Conservation (phyloP, 73 alveolate genomes). For the Tetrahymena elliotti region DNA sequence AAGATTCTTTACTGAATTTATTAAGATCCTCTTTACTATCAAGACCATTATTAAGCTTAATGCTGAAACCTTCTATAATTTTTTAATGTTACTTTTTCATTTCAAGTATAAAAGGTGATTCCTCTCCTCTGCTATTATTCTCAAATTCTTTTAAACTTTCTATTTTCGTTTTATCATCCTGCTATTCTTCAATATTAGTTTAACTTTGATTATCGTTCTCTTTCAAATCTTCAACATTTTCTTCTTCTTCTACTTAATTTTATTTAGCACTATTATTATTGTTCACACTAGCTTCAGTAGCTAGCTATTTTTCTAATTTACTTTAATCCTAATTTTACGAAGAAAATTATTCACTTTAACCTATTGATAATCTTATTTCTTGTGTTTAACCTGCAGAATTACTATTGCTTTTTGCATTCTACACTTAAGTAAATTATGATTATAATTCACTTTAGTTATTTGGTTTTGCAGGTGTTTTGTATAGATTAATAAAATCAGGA, state of each 20-base stretch:
- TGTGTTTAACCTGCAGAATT: background rate
- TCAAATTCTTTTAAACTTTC: background rate
- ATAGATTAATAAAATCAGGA: background rate
- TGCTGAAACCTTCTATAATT: background rate
- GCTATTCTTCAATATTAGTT: background rate
- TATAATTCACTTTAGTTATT: background rate
- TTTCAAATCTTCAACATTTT: background rate
- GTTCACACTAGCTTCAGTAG: background rate
- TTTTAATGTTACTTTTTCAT: background rate
- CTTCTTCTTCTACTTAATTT: background rate
- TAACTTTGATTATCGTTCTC: background rate
- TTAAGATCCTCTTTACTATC: background rate
- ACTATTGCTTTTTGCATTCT: background rate
- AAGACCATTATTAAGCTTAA: background rate
- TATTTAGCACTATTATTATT: background rate
- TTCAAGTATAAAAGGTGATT: background rate
- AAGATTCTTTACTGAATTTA: background rate
- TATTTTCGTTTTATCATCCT: background rate
- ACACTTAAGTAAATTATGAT: background rate
- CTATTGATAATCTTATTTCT: background rate
- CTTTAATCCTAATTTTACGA: background rate
- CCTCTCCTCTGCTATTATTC: background rate
- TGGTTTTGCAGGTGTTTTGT: background rate
- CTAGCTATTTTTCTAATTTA: background rate
- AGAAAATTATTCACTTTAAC: background rate